Evolutionary conservation across 768 basidiomycete genomes (phyloP), one percentile per base, ranked within the genome.

Genomic region (Boletus vinaceobasis): DNA sequence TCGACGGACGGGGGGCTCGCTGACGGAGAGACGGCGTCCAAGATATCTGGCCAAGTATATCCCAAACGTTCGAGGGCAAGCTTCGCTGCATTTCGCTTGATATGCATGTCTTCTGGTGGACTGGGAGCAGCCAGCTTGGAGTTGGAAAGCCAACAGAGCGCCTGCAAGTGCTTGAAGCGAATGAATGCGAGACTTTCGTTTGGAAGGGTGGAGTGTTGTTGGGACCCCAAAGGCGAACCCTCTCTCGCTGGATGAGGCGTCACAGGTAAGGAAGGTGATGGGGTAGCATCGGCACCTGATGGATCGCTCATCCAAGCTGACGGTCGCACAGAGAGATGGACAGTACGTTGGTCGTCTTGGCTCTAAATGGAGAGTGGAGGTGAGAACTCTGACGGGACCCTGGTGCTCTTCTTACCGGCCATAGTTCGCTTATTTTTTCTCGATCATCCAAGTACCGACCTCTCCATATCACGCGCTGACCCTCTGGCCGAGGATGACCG

Each of bases 311-410:
- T 76, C 90, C 90, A 92, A 50, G 86, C 86, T 27, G 86, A 86
- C 23, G 87, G 86, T 65, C 86, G 85, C n/a, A 92, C 88, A 14
- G 88, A 85, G 21, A 92, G 76, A 70, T 90, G 90, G 40, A 91
- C 74, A 52, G 84, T 76, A 40, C 79, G 80, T 26, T 81, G 77
- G 49, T 86, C 85, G 52, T 80, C 79, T 38, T 73, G 69, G 42
- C 73, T 72, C 88, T 89, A 63, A 44, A 40, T 15, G 27, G 23
- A 45, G 6, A 31, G 23, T 17, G 14, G 15, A 43, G 31, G 51
- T 67, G 19, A 60, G 60, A 40, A 42, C 21, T 38, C 27, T 11
- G 49, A 48, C 14, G 19, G 23, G 21, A 7, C 19, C n/a, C 19
- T 3, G 21, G 10, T 39, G 21, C 1, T 32, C 46, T 35, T 61